A percentile compares a stretch with the other conserved stretches of the same genome.
Conservation (phyloP, 164 flowering plant genomes). For the Berberis thunbergii region DNA sequence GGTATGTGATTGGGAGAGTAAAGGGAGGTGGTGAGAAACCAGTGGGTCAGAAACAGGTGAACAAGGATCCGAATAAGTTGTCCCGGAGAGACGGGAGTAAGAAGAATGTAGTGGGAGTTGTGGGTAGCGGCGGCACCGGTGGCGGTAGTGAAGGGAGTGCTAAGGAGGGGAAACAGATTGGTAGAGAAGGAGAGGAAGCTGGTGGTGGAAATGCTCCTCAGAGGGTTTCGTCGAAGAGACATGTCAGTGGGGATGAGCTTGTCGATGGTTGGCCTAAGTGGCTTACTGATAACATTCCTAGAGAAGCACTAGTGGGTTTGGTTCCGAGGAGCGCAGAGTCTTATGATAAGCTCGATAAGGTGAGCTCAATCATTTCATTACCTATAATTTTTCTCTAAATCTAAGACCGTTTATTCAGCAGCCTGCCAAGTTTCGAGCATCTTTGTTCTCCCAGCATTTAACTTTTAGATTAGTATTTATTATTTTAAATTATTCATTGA, state of each 20-base stretch:
- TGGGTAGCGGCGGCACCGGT: neutral
- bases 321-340: conserved; percentile 58
- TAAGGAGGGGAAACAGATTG: conserved; percentile 4
- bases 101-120: neutral
- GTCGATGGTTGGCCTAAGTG: conserved; percentile 68
- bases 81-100: neutral
- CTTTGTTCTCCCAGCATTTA: too few species aligned
- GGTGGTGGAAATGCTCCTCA: conserved; percentile 13
- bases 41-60: conserved; percentile 20
- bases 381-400: neutral
- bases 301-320: conserved; percentile 42
- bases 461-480: too few species aligned
- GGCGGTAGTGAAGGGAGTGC: conserved; percentile 10
- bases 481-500: too few species aligned
- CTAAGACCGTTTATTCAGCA: too few species aligned
- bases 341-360: conserved; percentile 65
- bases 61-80: conserved; percentile 1
- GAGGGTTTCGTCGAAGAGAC: conserved; percentile 5
- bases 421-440: too few species aligned
- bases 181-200: conserved; percentile 10
- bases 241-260: conserved; percentile 22
- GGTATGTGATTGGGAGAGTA: conserved; percentile 20
- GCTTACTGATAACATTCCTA: conserved; percentile 53
- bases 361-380: conserved; percentile 3
- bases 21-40: conserved; percentile 23